These are phyloP conservation scores for Lathyrus tuberosus DNA, from an alignment of 306 rosid genomes.

Conservation along the genomic window DNA sequence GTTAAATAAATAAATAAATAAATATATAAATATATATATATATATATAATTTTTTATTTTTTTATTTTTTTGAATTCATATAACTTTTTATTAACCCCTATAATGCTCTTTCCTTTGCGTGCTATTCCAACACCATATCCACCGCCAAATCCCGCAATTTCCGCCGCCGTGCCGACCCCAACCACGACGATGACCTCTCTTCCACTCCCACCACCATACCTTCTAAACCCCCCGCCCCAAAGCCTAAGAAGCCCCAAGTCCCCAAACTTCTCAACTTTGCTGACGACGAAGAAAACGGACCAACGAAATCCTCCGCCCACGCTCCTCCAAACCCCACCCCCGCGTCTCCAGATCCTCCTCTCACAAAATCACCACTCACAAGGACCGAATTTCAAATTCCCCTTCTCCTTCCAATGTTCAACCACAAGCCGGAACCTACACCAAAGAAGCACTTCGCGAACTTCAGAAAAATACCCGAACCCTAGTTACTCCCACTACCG, in stretches of 20 bases:
- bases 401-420: too few species aligned
- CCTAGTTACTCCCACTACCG: too few species aligned
- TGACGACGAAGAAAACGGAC: slow-evolving; percentile 82
- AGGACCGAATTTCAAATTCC: slow-evolving; percentile 66
- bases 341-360: slow-evolving; percentile 54
- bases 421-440: too few species aligned
- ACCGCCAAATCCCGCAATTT: slow-evolving; percentile 70
- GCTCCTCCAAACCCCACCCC: slow-evolving; percentile 44
- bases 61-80: too few species aligned
- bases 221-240: slow-evolving; percentile 49
- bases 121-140: slow-evolving; percentile 49
- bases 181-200: slow-evolving; percentile 41
- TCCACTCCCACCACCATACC: slow-evolving; percentile 37
- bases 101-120: too few species aligned
- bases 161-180: slow-evolving; percentile 74
- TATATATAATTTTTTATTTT: too few species aligned
- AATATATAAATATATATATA: too few species aligned
- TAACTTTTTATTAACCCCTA: too few species aligned
- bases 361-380: slow-evolving; percentile 65
- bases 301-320: slow-evolving; percentile 43
- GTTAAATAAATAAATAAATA: too few species aligned
- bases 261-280: slow-evolving; percentile 89
- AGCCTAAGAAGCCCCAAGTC: slow-evolving; percentile 69
- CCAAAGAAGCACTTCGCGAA: too few species aligned
- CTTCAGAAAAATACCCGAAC: too few species aligned